Conservation (phyloP, 306 rosid genomes). For the Sindora glabra region DNA sequence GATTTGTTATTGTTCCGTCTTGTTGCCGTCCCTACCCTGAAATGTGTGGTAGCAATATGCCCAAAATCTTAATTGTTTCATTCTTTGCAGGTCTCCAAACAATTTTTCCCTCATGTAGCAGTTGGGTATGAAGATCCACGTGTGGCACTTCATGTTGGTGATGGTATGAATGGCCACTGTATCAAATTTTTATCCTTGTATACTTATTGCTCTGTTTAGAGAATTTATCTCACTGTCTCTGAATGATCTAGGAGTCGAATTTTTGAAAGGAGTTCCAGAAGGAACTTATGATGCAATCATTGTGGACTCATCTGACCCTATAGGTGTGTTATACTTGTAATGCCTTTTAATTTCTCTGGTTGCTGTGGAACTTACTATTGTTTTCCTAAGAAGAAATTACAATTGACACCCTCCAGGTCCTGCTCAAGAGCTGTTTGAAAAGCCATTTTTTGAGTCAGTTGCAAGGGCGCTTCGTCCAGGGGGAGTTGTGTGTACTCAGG, state of each 20-base stretch:
- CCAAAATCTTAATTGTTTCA: neutral
- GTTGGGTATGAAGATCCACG: constrained; percentile 83
- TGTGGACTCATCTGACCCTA: constrained; percentile 97
- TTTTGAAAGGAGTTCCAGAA: constrained; percentile 73
- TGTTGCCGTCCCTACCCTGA: neutral
- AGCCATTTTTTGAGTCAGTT: constrained; percentile 73
- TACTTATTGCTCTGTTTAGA: neutral
- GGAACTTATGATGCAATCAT: constrained; percentile 92
- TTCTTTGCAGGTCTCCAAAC: constrained; percentile 64
- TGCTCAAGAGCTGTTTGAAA: constrained; percentile 95
- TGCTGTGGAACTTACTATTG: neutral
- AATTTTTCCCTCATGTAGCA: constrained; percentile 76
- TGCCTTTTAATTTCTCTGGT: neutral
- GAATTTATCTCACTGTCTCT: constrained; percentile 14
- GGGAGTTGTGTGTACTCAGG: constrained; percentile 95
- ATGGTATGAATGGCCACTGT: constrained; percentile 51
- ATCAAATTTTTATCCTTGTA: neutral
- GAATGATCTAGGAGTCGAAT: constrained; percentile 72
- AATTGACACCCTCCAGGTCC: constrained; percentile 53
- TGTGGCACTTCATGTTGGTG: constrained; percentile 73
- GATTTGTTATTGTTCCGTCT: neutral
- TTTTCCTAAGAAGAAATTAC: neutral
- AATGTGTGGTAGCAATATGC: neutral
- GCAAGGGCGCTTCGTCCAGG: constrained; percentile 98
- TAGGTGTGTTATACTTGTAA: constrained; percentile 39